Evolutionary conservation across 345 rosid species (phyloP).

Genomic region (Eutrema yunnanense): DNA sequence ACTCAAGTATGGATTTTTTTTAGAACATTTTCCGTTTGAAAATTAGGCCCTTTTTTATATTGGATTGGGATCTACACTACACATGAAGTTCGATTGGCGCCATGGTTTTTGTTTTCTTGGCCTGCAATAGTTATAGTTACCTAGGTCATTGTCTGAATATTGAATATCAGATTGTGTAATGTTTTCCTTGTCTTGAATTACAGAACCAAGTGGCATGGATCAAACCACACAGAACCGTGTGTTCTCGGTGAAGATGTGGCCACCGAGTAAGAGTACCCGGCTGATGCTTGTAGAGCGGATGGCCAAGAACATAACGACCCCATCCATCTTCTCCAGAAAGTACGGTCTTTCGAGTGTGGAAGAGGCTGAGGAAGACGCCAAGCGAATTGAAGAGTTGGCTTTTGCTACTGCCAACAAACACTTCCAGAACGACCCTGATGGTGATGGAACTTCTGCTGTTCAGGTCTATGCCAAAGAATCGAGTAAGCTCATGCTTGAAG

Average conservation of each 20-base stretch:
- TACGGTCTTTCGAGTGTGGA: slow-evolving; percentile 54
- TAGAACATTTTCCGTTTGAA: too few relatives aligned
- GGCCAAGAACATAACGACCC: slow-evolving; percentile 64
- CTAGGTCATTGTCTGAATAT: too few relatives aligned
- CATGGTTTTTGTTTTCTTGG: too few relatives aligned
- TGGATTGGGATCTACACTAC: not conserved
- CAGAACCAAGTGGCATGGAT: slow-evolving; percentile 56
- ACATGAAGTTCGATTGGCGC: too few relatives aligned
- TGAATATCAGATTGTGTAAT: not conserved
- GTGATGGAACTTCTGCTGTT: slow-evolving; percentile 89
- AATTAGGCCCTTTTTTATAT: not conserved
- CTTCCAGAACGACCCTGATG: slow-evolving; percentile 77
- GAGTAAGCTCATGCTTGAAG: slow-evolving; percentile 75
- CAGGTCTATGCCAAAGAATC: slow-evolving; percentile 88
- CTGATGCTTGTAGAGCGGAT: slow-evolving; percentile 71
- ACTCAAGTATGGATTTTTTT: too few relatives aligned
- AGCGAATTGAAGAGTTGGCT: slow-evolving; percentile 63
- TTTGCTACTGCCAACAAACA: slow-evolving; percentile 59
- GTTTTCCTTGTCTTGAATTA: not conserved
- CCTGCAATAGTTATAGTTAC: too few relatives aligned
- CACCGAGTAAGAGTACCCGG: slow-evolving; percentile 76
- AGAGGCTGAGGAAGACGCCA: slow-evolving; percentile 78
- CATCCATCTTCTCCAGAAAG: slow-evolving; percentile 75
- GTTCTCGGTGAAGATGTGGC: slow-evolving; percentile 76
- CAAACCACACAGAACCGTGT: slow-evolving; percentile 37